Evolutionary conservation across 495 filamentous ascomycete species (phyloP).

Genomic region (Penicillium atrosanguineum): DNA sequence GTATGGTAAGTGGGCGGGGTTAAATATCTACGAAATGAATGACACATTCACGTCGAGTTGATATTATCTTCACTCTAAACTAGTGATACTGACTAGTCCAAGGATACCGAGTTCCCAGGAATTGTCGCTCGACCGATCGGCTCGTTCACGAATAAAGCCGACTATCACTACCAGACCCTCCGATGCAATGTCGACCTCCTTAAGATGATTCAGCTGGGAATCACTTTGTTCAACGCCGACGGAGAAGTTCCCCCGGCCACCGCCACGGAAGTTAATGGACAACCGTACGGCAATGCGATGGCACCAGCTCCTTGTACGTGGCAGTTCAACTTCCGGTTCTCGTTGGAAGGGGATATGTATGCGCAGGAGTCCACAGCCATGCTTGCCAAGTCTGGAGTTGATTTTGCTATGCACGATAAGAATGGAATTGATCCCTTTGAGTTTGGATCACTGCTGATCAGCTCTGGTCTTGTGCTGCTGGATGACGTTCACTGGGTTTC

Average conservation of each 20-base stretch:
- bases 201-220: slow-evolving; percentile 93
- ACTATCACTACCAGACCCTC: slow-evolving; percentile 97
- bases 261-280: slow-evolving; percentile 55
- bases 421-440: slow-evolving; percentile 88
- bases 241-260: slow-evolving; percentile 78
- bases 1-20: slow-evolving; percentile 68
- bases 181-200: slow-evolving; percentile 96
- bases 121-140: slow-evolving; percentile 95
- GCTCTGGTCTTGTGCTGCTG: slow-evolving; percentile 84
- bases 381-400: slow-evolving; percentile 79
- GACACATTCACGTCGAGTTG: not conserved
- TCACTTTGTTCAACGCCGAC: slow-evolving; percentile 84
- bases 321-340: slow-evolving; percentile 99
- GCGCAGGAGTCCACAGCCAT: slow-evolving; percentile 88
- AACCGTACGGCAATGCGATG: slow-evolving; percentile 51
- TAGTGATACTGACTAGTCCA: slow-evolving; percentile 6
- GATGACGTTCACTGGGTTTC: slow-evolving; percentile 93
- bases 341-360: slow-evolving; percentile 93
- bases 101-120: slow-evolving; percentile 98
- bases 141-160: slow-evolving; percentile 85
- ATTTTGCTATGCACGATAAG: slow-evolving; percentile 76
- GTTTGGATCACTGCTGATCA: slow-evolving; percentile 85
- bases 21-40: not conserved
- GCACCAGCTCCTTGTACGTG: slow-evolving; percentile 81
- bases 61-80: not conserved